Evolutionary conservation across 164 flowering plant species (phyloP).

Genomic region (Stephania yunnanensis): DNA sequence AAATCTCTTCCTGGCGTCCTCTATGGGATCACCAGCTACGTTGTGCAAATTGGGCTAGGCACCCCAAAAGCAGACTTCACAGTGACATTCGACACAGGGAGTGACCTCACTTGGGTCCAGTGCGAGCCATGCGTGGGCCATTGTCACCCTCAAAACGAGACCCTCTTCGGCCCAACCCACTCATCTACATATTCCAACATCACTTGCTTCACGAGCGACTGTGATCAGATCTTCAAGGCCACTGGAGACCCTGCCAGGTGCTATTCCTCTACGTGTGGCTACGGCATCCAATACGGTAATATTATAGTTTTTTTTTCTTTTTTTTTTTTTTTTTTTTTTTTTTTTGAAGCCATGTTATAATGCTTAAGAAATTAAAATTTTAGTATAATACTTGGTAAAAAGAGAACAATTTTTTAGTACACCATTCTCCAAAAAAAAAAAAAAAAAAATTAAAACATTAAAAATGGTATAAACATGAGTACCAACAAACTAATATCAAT

Average conservation of each 20-base stretch:
- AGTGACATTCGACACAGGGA: constrained; percentile 57
- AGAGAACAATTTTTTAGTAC: too few species aligned
- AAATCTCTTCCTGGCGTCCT: constrained; percentile 4
- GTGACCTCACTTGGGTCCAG: constrained; percentile 66
- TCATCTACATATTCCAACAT: constrained; percentile 28
- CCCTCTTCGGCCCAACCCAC: constrained; percentile 26
- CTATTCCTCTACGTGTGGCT: constrained; percentile 26
- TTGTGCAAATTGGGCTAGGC: constrained; percentile 56
- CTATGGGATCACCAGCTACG: constrained; percentile 47
- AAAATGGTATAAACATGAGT: too few species aligned
- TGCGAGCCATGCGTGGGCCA: constrained; percentile 35
- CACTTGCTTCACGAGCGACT: constrained; percentile 16
- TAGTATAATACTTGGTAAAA: too few species aligned
- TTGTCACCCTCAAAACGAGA: constrained; percentile 29
- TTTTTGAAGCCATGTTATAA: too few species aligned
- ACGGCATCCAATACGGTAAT: constrained; percentile 31
- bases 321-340: too few species aligned
- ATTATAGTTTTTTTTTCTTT: too few species aligned
- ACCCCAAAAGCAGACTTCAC: constrained; percentile 42
- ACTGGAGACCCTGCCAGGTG: constrained; percentile 24
- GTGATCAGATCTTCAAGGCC: constrained; percentile 12
- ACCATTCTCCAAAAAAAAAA: too few species aligned
- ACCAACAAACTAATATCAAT: too few species aligned
- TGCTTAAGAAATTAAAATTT: too few species aligned
- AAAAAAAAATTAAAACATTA: too few species aligned